Conservation (phyloP, 306 rosid genomes). For the Ormosia emarginata region DNA sequence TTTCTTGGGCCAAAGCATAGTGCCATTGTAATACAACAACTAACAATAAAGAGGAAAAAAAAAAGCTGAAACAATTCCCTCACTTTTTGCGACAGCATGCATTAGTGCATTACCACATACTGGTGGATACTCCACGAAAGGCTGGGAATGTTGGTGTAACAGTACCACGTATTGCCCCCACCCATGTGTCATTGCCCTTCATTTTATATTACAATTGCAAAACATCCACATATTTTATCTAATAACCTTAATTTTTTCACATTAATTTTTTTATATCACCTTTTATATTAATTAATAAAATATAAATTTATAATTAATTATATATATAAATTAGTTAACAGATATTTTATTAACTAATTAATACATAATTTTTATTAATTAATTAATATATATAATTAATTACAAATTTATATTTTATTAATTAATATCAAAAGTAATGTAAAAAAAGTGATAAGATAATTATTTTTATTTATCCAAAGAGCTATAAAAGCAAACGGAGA, state of each 20-base stretch:
- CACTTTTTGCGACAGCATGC: conserved; percentile 46
- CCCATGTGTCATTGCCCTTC: conserved; percentile 35
- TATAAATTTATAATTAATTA: too few species aligned
- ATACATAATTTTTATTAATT: too few species aligned
- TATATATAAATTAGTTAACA: too few species aligned
- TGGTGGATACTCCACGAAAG: conserved; percentile 8
- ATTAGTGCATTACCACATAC: conserved; percentile 6
- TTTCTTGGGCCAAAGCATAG: conserved; percentile 28
- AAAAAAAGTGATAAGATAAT: too few species aligned
- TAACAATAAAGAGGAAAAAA: neutral
- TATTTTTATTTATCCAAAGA: too few species aligned
- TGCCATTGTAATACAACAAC: conserved; percentile 15
- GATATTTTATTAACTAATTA: too few species aligned
- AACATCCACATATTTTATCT: conserved; percentile 1
- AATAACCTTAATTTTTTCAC: too few species aligned
- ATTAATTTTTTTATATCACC: too few species aligned
- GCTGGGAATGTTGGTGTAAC: conserved; percentile 19
- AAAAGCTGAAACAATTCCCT: conserved; percentile 40
- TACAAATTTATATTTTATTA: too few species aligned
- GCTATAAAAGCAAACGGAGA: neutral
- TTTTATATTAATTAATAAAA: too few species aligned
- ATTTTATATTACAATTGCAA: neutral
- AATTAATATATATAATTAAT: too few species aligned
- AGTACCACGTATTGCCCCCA: conserved; percentile 24
- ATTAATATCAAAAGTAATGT: too few species aligned